Base-by-base conservation (phyloP, 345 rosid genomes). In the Moringa oleifera region DNA sequence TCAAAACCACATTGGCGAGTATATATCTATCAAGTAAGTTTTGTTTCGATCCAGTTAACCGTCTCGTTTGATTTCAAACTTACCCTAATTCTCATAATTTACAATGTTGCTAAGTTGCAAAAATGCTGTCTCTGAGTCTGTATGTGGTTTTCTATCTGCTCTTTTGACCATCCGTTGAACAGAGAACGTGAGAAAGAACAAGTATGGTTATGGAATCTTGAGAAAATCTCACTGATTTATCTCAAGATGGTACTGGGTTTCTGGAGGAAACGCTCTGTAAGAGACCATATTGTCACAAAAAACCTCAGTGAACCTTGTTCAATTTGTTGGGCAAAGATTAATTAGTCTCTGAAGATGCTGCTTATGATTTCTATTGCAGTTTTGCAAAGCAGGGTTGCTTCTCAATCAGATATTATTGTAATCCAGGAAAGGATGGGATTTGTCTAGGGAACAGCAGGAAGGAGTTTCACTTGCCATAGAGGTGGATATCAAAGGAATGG, bases 401-500 rank as follows among this genome's bases (percentile, higher is more conserved):
- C 67, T 81, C 89, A 2, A 81, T 83, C 57, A 79, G 89, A 56
- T 69, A 84, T 25, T 86, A 84, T 54, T 66, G 85, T 22, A 83
- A 83, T 37, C 67, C 85, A 54, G 89, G 84, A 41, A 83, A 81
- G 58, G 86, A 81, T 73, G 86, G 82, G 46, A 81, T 81, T 51
- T 83, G 89, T 66, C 64, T 81, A 76, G 89, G n/a, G n/a, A n/a
- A n/a, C n/a, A n/a, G 81, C 86, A 7, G 71, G 89, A 57, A 68
- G 86, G 73, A 84, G 81, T 72, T 81, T 84, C 52, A 79, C 86
- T n/a, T 81, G 85, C 70, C 86, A 81, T 61, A 74, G 86, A 8
- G 86, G 86, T 61, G 89, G 84, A 11, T 81, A 66, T 71, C 82
- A 79, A 53, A 77, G 89, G 62, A 81, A 84, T 61, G 68, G 84